A percentile compares a stretch with the other conserved stretches of the same genome.
Evolutionary conservation across 805 yeast species (phyloP).

Genomic region (Candida broadrunensis): DNA sequence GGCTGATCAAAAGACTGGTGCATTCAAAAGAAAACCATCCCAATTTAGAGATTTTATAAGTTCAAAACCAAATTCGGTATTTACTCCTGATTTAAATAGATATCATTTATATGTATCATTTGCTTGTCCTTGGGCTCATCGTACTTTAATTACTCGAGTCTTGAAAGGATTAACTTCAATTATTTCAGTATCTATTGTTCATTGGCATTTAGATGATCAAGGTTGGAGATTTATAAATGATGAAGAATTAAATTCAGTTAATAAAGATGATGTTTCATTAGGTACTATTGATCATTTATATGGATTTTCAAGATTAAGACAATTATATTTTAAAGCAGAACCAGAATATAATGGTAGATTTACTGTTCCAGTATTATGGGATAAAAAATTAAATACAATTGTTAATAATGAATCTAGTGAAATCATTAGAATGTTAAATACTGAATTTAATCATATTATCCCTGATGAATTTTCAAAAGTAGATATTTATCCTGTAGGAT

Average conservation of each 20-base stretch:
- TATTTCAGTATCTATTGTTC: constrained; percentile 74
- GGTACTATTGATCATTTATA: constrained; percentile 48
- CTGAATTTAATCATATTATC: constrained; percentile 64
- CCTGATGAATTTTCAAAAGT: constrained; percentile 46
- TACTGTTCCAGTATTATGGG: constrained; percentile 95
- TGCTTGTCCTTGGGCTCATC: constrained; percentile 97
- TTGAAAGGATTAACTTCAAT: constrained; percentile 66
- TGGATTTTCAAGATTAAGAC: constrained; percentile 57
- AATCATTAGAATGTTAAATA: constrained; percentile 78
- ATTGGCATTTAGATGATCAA: constrained; percentile 81
- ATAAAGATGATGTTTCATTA: constrained; percentile 45
- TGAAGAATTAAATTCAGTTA: constrained; percentile 25
- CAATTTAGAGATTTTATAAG: constrained; percentile 66
- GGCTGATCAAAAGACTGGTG: constrained; percentile 28
- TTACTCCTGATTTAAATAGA: constrained; percentile 72
- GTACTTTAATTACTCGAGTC: constrained; percentile 69
- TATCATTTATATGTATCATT: constrained; percentile 84
- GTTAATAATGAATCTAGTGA: constrained; percentile 92
- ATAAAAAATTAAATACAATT: constrained; percentile 73
- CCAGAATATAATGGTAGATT: constrained; percentile 77
- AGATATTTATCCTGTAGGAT: constrained; percentile 60
- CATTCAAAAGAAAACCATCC: constrained; percentile 23
- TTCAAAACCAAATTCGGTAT: constrained; percentile 53
- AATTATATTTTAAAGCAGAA: constrained; percentile 72
- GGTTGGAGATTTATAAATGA: constrained; percentile 82